These are phyloP conservation scores for Chlamydomonas eustigma DNA, from an alignment of 139 green algal species.

Conservation along the genomic window DNA sequence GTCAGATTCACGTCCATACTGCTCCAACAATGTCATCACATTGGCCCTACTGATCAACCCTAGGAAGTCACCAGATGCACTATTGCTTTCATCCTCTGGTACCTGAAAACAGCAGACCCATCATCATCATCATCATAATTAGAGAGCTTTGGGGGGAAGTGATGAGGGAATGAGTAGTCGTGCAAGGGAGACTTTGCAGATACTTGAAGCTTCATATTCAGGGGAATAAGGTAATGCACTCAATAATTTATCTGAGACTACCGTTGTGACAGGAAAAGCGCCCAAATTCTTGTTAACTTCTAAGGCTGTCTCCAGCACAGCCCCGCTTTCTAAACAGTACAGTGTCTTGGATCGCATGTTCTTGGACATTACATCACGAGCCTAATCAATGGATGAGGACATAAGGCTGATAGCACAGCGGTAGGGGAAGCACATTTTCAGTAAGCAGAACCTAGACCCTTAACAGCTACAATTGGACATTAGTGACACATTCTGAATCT, in stretches of 20 bases:
- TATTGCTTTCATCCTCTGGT: no score
- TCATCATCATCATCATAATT: no score
- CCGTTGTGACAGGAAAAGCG: constrained; percentile 36
- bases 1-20: constrained; percentile 16
- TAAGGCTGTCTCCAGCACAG: constrained; percentile 26
- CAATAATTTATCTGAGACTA: background rate
- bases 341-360: constrained; percentile 11
- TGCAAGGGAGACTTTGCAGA: no score
- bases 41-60: constrained; percentile 41
- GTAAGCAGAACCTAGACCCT: constrained; percentile 3
- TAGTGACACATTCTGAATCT: no score
- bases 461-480: no score
- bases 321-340: constrained; percentile 20
- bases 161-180: no score
- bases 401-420: background rate
- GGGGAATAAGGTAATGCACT: background rate
- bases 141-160: no score
- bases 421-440: background rate
- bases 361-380: constrained; percentile 31
- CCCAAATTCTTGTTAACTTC: constrained; percentile 32
- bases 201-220: no score
- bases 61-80: constrained; percentile 39
- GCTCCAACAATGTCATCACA: constrained; percentile 21
- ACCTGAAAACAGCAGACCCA: no score
- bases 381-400: constrained; percentile 14